A percentile compares a stretch with the other conserved stretches of the same genome.
Evolutionary conservation across 495 filamentous ascomycete species (phyloP).

Genomic region (Lophium mytilinum): DNA sequence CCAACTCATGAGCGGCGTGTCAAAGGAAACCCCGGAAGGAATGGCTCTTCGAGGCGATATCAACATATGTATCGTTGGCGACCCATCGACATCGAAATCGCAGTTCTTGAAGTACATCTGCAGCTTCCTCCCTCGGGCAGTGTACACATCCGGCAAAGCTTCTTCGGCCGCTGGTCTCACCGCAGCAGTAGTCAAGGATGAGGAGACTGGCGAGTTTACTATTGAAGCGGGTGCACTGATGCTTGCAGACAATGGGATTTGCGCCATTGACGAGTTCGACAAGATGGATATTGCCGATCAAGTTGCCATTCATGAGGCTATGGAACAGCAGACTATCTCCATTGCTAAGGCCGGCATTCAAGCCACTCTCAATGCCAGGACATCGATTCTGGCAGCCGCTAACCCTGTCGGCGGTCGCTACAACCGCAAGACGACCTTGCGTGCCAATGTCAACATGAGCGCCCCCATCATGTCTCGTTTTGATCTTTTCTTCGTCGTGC

Average conservation of each 20-base stretch:
- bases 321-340: conserved; percentile 99
- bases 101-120: conserved; percentile 98
- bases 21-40: conserved; percentile 82
- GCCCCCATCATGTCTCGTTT: conserved; percentile 99
- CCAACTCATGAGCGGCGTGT: conserved; percentile 86
- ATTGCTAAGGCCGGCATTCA: conserved; percentile 99
- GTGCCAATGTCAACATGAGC: conserved; percentile 95
- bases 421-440: conserved; percentile 87
- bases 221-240: conserved; percentile 98
- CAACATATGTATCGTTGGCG: conserved; percentile 97
- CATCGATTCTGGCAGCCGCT: conserved; percentile 89
- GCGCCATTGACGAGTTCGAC: conserved; percentile 98
- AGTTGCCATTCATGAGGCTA: conserved; percentile 99
- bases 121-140: conserved; percentile 87
- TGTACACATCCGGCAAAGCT: conserved; percentile 97
- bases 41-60: conserved; percentile 93
- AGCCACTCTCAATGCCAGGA: conserved; percentile 91
- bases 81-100: conserved; percentile 95
- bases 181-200: conserved; percentile 93
- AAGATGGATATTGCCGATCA: conserved; percentile 99
- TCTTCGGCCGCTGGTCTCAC: conserved; percentile 97
- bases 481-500: conserved; percentile 96
- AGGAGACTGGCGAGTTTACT: conserved; percentile 96
- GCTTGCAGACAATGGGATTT: conserved; percentile 95
- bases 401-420: conserved; percentile 96